Percentiles rank a stretch among this genome's conserved stretches.
phyloP scores from a whole-genome alignment of 2,329 filamentous ascomycete genomes.

The Monosporascus cannonballus region DNA sequence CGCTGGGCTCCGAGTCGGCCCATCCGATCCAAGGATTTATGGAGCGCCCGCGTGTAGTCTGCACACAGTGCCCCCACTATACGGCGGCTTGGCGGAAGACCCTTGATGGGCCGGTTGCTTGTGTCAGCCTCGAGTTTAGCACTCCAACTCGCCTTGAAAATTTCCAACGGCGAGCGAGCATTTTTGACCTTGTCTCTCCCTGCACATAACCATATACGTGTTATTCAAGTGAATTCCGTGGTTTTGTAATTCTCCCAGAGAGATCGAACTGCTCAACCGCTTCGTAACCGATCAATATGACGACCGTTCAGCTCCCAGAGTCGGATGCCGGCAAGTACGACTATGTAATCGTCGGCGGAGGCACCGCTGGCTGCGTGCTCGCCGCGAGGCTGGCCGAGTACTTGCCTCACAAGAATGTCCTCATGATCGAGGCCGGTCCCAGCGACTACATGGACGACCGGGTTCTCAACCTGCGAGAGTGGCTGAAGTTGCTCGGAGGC shows the following conservation, averaged over 20 bases:
- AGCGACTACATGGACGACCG: constrained; percentile 85
- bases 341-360: constrained; percentile 80
- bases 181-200: too few relatives aligned
- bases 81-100: too few relatives aligned
- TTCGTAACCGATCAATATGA: constrained; percentile 27
- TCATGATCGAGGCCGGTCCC: constrained; percentile 83
- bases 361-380: constrained; percentile 81
- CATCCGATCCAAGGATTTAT: too few relatives aligned
- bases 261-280: not conserved
- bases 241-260: not conserved
- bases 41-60: too few relatives aligned
- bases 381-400: constrained; percentile 76
- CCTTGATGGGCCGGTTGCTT: too few relatives aligned
- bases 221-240: too few relatives aligned
- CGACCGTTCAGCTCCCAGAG: constrained; percentile 60
- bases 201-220: too few relatives aligned
- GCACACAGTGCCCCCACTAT: too few relatives aligned
- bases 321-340: constrained; percentile 65
- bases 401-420: constrained; percentile 72
- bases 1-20: too few relatives aligned
- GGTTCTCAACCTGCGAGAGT: constrained; percentile 80
- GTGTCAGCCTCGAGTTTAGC: too few relatives aligned
- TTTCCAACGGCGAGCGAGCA: too few relatives aligned
- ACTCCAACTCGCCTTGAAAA: too few relatives aligned
- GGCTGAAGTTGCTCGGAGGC: constrained; percentile 77